Percentiles rank a stretch among this genome's conserved stretches.
Evolutionary conservation across 169 alveolate genomes (phyloP).

Genomic region (Perkinsus olseni): DNA sequence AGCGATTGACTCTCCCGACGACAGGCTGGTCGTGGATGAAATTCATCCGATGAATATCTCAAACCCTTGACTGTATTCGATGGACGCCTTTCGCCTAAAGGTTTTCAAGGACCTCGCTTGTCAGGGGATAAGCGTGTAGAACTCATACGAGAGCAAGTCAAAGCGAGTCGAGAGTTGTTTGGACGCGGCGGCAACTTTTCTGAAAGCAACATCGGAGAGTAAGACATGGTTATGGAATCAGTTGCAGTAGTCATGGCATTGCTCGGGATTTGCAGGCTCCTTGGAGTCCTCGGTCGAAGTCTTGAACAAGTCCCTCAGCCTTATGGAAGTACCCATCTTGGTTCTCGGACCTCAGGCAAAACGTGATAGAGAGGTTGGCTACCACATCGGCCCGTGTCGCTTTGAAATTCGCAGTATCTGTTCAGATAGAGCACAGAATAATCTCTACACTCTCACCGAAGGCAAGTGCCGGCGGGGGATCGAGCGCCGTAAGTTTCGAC

Average conservation of each 20-base stretch:
- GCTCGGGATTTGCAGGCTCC: background rate
- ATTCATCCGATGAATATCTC: background rate
- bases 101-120: too few relatives aligned
- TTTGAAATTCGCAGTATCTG: too few relatives aligned
- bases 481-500: too few relatives aligned
- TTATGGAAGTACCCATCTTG: background rate
- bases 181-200: background rate
- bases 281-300: background rate
- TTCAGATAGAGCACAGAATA: too few relatives aligned
- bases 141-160: background rate
- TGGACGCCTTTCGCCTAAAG: too few relatives aligned
- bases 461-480: too few relatives aligned
- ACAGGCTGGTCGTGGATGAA: too few relatives aligned
- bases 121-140: background rate
- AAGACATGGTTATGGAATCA: background rate
- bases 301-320: background rate
- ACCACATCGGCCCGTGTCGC: too few relatives aligned
- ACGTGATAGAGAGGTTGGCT: background rate
- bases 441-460: too few relatives aligned
- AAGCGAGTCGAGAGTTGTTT: background rate
- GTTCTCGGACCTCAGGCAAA: background rate
- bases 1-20: too few relatives aligned
- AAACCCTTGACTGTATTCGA: too few relatives aligned
- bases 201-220: background rate
- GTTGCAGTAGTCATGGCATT: background rate